Base-by-base conservation (phyloP, 164 flowering plant genomes). In the Kalanchoe fedtschenkoi region DNA sequence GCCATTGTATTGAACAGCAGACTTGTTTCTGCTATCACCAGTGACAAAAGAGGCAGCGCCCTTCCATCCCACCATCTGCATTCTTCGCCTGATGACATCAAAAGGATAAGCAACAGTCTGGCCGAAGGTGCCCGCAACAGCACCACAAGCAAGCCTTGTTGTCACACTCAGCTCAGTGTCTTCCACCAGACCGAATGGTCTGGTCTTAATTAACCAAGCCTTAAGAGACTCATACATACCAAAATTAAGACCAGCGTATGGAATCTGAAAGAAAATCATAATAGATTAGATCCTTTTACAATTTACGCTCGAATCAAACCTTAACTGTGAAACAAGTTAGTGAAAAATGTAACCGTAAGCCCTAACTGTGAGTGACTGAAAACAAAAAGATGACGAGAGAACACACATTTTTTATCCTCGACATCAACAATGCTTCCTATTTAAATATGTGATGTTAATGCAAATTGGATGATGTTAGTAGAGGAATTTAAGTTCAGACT, bases 1-100 rank as follows among this genome's bases (percentile, higher is more conserved):
- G 62, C 97, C 99, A 54, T 62, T 78, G 68, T 93, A 93, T 55
- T 88, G 87, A 30, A 85, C 78, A 1, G 80, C 34, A 0, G 81
- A 77, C 61, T 79, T 86, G 71, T 76, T 62, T 65, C 78, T 77
- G 55, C 97, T 93, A 66, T 81, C 97, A 58, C 97, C 97, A n/a
- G 82, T 79, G 37, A 93, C 77, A 63, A 93, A 67, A 0, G 99
- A 83, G 55, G 96, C 68, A 72, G 97, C 97, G 75, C 83, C 76
- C 47, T 78, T 86, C 99, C 97, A 93, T 1, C 99, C 99, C 15
- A 80, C 92, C 99, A 93, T 93, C 77, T 93, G 99, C 99, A 93
- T 93, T 69, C 99, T 76, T 67, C 99, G 68, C 28, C 99, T 95
- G 44, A 93, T 78, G 38, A 93, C 99, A 77, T 93, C 99, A 57